These are phyloP conservation scores for Lunasporangiospora selenospora DNA, from an alignment of 192 early-diverging fungal species.

Conservation along the genomic window DNA sequence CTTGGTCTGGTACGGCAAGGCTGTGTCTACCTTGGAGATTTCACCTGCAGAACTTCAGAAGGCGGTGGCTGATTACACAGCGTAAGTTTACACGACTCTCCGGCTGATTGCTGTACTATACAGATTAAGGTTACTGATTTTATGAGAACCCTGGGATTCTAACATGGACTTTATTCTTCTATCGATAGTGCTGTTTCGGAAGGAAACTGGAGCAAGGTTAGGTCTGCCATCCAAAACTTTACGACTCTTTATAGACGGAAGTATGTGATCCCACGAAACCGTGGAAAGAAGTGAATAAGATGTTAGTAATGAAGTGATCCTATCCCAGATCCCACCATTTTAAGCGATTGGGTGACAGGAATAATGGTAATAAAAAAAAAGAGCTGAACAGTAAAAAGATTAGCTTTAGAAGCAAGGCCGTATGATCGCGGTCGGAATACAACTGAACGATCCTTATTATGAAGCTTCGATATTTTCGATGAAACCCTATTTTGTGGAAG, in stretches of 20 bases:
- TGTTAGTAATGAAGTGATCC: neutral
- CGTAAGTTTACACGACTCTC: slow-evolving; percentile 64
- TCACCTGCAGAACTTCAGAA: slow-evolving; percentile 56
- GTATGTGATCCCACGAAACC: slow-evolving; percentile 39
- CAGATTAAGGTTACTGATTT: neutral
- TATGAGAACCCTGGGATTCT: neutral
- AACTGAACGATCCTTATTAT: too few relatives aligned
- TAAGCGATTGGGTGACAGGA: too few relatives aligned
- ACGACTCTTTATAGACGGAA: slow-evolving; percentile 61
- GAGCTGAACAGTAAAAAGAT: too few relatives aligned
- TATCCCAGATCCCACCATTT: too few relatives aligned
- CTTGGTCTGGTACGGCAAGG: slow-evolving; percentile 53
- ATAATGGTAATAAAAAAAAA: too few relatives aligned
- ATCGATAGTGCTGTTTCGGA: slow-evolving; percentile 55
- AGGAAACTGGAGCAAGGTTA: slow-evolving; percentile 57
- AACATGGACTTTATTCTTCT: neutral
- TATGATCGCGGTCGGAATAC: too few relatives aligned
- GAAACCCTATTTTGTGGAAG: too few relatives aligned
- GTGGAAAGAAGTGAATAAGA: slow-evolving; percentile 30
- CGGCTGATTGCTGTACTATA: too few relatives aligned
- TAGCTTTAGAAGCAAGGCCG: too few relatives aligned
- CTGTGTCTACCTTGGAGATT: slow-evolving; percentile 56
- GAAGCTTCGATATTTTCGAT: too few relatives aligned
- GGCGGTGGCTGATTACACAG: slow-evolving; percentile 60
- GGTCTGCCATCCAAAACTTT: slow-evolving; percentile 64